Evolutionary conservation across 768 basidiomycete species (phyloP).

Genomic region (Suillus subluteus): DNA sequence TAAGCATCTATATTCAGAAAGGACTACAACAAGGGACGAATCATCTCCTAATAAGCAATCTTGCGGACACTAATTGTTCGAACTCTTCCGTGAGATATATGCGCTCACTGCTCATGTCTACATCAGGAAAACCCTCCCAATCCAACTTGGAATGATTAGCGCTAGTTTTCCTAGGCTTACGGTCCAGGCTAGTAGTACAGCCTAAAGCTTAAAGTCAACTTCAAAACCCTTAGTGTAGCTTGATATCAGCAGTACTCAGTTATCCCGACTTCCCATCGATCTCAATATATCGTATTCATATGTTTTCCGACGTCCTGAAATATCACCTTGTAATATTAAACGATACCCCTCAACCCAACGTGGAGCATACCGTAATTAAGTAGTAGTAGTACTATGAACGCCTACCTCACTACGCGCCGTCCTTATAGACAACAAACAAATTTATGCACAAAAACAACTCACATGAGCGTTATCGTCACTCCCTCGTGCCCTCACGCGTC

Average conservation of each 20-base stretch:
- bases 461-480: not conserved
- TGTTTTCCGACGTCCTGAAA: not conserved
- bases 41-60: too few species aligned
- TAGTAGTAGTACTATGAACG: conserved; percentile 1
- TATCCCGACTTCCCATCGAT: not conserved
- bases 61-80: too few species aligned
- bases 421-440: not conserved
- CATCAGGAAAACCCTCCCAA: too few species aligned
- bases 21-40: too few species aligned
- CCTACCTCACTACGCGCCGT: not conserved
- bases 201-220: too few species aligned
- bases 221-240: too few species aligned
- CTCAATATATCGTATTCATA: not conserved
- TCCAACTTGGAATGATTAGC: too few species aligned
- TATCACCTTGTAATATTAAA: not conserved
- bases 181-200: too few species aligned
- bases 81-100: too few species aligned
- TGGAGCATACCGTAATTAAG: not conserved
- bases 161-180: too few species aligned
- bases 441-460: not conserved
- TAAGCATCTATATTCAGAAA: too few species aligned
- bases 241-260: not conserved
- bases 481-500: conserved; percentile 3
- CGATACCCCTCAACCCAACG: not conserved
- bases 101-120: too few species aligned